Conservation (phyloP, 2,329 filamentous ascomycete genomes). For the Epichloe festucae region DNA sequence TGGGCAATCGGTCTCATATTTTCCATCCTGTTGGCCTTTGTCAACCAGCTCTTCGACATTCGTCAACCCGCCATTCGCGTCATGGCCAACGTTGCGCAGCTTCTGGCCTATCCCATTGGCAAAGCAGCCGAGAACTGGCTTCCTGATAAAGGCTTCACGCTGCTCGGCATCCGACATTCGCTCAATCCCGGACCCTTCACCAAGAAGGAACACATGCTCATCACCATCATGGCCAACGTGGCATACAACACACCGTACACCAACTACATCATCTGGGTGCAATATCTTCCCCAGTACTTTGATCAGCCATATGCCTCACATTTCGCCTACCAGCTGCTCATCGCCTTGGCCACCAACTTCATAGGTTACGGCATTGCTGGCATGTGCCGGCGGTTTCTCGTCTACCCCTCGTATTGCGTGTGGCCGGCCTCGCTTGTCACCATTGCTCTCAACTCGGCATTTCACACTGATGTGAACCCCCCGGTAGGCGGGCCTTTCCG, state of each 20-base stretch:
- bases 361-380: conserved; percentile 50
- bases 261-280: conserved; percentile 41
- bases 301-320: conserved; percentile 39
- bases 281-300: conserved; percentile 39
- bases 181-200: conserved; percentile 45
- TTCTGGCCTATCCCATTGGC: conserved; percentile 42
- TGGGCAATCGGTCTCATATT: conserved; percentile 42
- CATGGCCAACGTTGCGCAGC: conserved; percentile 41
- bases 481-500: conserved; percentile 29
- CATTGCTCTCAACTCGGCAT: conserved; percentile 40
- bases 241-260: conserved; percentile 40
- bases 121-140: conserved; percentile 36
- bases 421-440: conserved; percentile 45
- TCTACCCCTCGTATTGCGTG: conserved; percentile 41
- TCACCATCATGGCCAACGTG: conserved; percentile 50
- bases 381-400: conserved; percentile 37
- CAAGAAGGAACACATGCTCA: conserved; percentile 49
- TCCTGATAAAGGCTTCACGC: conserved; percentile 35
- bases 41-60: conserved; percentile 46
- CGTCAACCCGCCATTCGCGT: conserved; percentile 42
- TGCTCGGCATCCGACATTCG: conserved; percentile 32
- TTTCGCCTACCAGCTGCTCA: conserved; percentile 41
- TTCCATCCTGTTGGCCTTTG: conserved; percentile 33
- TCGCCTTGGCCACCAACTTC: conserved; percentile 42
- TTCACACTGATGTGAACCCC: conserved; percentile 33